Conservation (phyloP, 352 stramenopile species). For the Halophytophthora batemanensis region DNA sequence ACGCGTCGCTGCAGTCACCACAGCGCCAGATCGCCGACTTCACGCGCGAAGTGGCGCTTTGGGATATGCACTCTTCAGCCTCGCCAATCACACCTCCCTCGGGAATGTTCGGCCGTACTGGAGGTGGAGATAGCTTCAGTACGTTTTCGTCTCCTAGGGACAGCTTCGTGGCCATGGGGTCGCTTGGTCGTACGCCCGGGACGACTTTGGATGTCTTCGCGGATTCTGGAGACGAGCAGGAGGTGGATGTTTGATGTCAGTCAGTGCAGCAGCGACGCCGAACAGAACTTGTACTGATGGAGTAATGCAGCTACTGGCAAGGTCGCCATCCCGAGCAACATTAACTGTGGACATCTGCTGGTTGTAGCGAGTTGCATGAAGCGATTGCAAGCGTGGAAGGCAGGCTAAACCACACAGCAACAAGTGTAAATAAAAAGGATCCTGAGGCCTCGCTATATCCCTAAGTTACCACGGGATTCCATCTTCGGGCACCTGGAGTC, state of each 20-base stretch:
- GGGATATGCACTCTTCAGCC: slow-evolving; percentile 42
- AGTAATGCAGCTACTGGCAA: no score
- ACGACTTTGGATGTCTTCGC: slow-evolving; percentile 2
- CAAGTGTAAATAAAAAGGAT: no score
- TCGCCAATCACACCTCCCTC: slow-evolving; percentile 50
- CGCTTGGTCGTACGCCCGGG: slow-evolving; percentile 10
- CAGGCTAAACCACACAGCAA: no score
- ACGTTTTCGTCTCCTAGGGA: slow-evolving; percentile 20
- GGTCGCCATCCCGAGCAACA: no score
- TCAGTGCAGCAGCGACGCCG: no score
- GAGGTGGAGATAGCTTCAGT: slow-evolving; percentile 8
- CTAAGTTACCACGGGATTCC: no score
- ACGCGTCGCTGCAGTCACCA: slow-evolving; percentile 27
- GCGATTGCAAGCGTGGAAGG: no score
- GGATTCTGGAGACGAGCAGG: slow-evolving; percentile 28
- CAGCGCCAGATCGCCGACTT: slow-evolving; percentile 43
- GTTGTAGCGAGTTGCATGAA: no score
- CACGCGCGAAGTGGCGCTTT: slow-evolving; percentile 39
- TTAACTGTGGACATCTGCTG: no score
- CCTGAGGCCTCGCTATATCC: no score
- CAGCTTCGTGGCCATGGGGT: slow-evolving; percentile 37
- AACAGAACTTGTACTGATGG: no score
- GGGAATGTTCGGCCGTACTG: slow-evolving; percentile 19
- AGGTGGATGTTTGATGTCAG: slow-evolving; percentile 20
- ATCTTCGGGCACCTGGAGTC: no score